Evolutionary conservation across 371 early-diverging fungal species (phyloP).

Genomic region (Actinomucor elegans): DNA sequence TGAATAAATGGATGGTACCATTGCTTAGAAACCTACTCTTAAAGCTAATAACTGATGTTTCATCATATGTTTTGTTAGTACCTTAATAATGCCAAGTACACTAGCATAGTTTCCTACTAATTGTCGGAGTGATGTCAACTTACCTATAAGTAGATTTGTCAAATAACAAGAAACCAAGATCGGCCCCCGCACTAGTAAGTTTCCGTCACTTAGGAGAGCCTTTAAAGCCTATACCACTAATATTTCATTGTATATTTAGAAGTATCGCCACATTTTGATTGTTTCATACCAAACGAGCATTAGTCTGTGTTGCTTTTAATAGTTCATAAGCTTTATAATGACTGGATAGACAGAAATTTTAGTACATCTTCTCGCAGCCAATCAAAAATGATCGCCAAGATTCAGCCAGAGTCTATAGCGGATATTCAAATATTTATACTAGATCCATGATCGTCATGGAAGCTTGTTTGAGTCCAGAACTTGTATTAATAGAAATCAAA

Average conservation of each 20-base stretch:
- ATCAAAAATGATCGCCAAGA: conserved; percentile 14
- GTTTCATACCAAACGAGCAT: too few species aligned
- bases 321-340: not conserved
- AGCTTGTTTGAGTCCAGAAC: too few species aligned
- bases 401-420: too few species aligned
- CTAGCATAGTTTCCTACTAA: conserved; percentile 1
- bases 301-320: not conserved
- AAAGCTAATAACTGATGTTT: not conserved
- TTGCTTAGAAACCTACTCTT: too few species aligned
- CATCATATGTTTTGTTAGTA: conserved; percentile 7
- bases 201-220: too few species aligned
- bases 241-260: too few species aligned
- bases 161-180: conserved; percentile 1
- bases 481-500: too few species aligned
- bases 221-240: too few species aligned
- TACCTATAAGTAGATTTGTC: not conserved
- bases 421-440: too few species aligned
- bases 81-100: not conserved
- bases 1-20: not conserved
- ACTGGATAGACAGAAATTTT: too few species aligned
- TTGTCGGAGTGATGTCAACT: conserved; percentile 3
- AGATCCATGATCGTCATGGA: too few species aligned
- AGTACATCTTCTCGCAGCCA: conserved; percentile 1
- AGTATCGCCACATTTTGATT: too few species aligned
- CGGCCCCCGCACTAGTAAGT: not conserved